These are phyloP conservation scores for Isoetes engelmannii DNA, from an alignment of 83 land plant genomes.

Conservation along the genomic window DNA sequence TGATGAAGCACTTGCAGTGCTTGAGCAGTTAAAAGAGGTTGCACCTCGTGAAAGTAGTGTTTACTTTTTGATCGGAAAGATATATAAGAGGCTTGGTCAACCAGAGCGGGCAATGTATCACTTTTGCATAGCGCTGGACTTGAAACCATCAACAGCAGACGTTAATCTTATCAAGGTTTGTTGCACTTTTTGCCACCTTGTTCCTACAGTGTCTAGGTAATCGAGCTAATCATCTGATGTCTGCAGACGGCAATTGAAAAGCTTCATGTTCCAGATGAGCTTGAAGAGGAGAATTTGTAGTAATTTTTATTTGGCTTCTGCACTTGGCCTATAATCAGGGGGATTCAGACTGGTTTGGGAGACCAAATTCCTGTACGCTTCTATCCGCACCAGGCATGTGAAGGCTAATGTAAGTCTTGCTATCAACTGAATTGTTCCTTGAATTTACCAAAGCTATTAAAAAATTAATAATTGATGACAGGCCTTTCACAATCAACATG, in stretches of 20 bases:
- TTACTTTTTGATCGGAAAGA: slow-evolving; percentile 83
- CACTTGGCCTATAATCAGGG: no score
- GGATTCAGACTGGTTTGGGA: no score
- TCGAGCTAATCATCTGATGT: neutral
- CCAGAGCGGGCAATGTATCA: slow-evolving; percentile 85
- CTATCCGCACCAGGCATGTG: no score
- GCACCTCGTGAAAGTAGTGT: slow-evolving; percentile 94
- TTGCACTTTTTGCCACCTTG: neutral
- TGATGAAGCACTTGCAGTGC: slow-evolving; percentile 68
- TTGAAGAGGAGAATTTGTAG: slow-evolving; percentile 43
- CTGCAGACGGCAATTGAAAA: slow-evolving; percentile 91
- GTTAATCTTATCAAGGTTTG: slow-evolving; percentile 84
- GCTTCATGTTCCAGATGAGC: slow-evolving; percentile 83
- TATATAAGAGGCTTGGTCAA: slow-evolving; percentile 69
- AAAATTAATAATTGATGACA: no score
- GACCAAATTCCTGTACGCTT: no score
- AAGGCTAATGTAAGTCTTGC: no score
- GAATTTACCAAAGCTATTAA: no score
- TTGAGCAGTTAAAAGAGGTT: slow-evolving; percentile 73
- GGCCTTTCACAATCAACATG: no score
- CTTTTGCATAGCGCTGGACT: slow-evolving; percentile 84
- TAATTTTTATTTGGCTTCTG: no score
- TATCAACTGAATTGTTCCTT: no score
- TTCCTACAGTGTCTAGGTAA: neutral
- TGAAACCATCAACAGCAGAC: slow-evolving; percentile 92